Evolutionary conservation across 768 basidiomycete genomes (phyloP).

Genomic region (Boletus sensibilis): DNA sequence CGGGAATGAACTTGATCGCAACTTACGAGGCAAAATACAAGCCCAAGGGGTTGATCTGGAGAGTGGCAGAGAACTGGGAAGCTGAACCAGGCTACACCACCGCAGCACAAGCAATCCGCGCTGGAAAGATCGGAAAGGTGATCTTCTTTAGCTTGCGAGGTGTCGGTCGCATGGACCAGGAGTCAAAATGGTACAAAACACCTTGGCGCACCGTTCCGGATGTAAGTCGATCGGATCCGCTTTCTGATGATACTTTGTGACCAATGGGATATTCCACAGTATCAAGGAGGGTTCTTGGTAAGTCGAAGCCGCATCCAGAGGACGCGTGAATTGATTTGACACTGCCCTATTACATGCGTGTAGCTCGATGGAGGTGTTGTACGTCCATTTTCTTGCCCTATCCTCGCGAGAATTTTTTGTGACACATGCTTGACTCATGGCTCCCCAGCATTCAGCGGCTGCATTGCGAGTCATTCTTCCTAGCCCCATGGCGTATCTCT

Average conservation of each 20-base stretch:
- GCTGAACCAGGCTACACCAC: conserved; percentile 53
- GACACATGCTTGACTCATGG: not conserved
- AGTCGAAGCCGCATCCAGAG: conserved; percentile 27
- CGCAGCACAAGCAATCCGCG: conserved; percentile 48
- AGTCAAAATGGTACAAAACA: conserved; percentile 76
- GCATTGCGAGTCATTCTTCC: conserved; percentile 62
- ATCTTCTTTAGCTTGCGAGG: conserved; percentile 60
- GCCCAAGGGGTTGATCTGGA: conserved; percentile 70
- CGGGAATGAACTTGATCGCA: conserved; percentile 62
- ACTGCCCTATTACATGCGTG: not conserved
- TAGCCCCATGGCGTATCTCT: conserved; percentile 49
- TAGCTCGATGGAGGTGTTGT: conserved; percentile 82
- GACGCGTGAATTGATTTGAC: not conserved
- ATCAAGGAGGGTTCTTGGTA: conserved; percentile 82
- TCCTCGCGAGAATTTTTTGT: not conserved
- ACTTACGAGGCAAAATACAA: conserved; percentile 65
- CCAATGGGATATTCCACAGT: conserved; percentile 37
- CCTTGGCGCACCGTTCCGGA: conserved; percentile 83
- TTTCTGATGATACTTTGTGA: not conserved
- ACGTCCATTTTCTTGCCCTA: conserved; percentile 27
- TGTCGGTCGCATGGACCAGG: conserved; percentile 54
- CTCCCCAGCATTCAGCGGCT: conserved; percentile 60
- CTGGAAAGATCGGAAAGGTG: conserved; percentile 71
- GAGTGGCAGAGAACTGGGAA: conserved; percentile 78
- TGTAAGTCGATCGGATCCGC: conserved; percentile 40